Evolutionary conservation across 139 green algal genomes (phyloP).

Genomic region (Asterochloris erici): DNA sequence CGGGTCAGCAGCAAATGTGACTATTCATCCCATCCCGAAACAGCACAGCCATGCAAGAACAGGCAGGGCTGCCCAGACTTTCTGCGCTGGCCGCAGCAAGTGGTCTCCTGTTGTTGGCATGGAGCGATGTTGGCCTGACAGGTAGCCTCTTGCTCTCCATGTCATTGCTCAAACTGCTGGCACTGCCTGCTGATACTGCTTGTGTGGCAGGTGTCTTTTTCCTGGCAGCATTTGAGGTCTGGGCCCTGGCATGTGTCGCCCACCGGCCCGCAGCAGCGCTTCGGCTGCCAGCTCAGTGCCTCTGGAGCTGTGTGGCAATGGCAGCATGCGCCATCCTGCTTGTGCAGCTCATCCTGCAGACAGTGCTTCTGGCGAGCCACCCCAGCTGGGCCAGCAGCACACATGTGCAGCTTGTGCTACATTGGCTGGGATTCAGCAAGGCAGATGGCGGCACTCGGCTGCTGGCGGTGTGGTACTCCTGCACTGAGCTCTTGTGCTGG

Average conservation of each 20-base stretch:
- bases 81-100: not conserved
- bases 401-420: not conserved
- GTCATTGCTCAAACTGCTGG: too few relatives aligned
- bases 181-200: too few relatives aligned
- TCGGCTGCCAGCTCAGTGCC: not conserved
- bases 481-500: not conserved
- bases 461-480: not conserved
- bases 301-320: slow-evolving; percentile 23
- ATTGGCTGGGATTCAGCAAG: slow-evolving; percentile 1
- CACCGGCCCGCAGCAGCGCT: not conserved
- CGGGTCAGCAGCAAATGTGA: too few relatives aligned
- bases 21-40: too few relatives aligned
- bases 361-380: not conserved
- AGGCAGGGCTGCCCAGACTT: too few relatives aligned
- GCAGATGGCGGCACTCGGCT: not conserved
- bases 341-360: slow-evolving; percentile 14
- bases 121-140: not conserved
- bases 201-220: not conserved
- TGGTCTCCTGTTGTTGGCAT: slow-evolving; percentile 4
- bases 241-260: not conserved
- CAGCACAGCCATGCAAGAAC: too few relatives aligned
- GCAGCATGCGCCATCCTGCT: slow-evolving; percentile 15
- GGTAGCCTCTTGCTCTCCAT: not conserved
- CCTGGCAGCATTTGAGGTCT: slow-evolving; percentile 4
- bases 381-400: not conserved